Percentiles rank a stretch among this genome's conserved stretches.
Evolutionary conservation across 2,329 filamentous ascomycete genomes (phyloP).

Genomic region (Botryotinia convoluta): DNA sequence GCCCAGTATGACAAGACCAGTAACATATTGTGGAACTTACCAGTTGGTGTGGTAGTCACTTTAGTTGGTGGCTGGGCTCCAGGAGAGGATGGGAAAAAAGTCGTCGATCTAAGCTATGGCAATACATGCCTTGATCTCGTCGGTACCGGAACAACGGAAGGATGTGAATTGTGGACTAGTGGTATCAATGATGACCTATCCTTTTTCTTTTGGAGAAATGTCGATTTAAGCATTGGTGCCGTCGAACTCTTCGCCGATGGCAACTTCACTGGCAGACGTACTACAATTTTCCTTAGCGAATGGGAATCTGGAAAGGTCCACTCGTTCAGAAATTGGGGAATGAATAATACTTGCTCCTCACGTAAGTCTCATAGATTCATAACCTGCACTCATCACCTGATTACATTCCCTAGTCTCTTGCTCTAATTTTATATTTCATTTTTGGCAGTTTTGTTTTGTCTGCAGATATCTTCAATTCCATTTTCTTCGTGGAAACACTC

Average conservation of each 20-base stretch:
- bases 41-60: not conserved
- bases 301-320: constrained; percentile 2
- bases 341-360: constrained; percentile 3
- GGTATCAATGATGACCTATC: not conserved
- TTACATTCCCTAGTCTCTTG: not conserved
- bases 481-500: not conserved
- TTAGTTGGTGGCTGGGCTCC: not conserved
- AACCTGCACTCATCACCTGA: not conserved
- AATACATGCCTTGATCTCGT: not conserved
- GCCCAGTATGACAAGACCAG: not conserved
- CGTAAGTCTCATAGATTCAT: not conserved
- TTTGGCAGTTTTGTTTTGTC: not conserved
- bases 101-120: not conserved
- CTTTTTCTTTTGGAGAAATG: not conserved
- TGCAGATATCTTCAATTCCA: not conserved
- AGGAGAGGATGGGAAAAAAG: not conserved
- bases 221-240: not conserved
- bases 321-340: not conserved
- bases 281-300: constrained; percentile 5
- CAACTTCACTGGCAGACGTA: not conserved
- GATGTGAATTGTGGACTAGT: not conserved
- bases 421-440: not conserved
- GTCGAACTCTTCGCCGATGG: not conserved
- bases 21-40: not conserved
- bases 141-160: not conserved